phyloP scores from a whole-genome alignment of 129 eudicot species.

The Dittrichia graveolens region DNA sequence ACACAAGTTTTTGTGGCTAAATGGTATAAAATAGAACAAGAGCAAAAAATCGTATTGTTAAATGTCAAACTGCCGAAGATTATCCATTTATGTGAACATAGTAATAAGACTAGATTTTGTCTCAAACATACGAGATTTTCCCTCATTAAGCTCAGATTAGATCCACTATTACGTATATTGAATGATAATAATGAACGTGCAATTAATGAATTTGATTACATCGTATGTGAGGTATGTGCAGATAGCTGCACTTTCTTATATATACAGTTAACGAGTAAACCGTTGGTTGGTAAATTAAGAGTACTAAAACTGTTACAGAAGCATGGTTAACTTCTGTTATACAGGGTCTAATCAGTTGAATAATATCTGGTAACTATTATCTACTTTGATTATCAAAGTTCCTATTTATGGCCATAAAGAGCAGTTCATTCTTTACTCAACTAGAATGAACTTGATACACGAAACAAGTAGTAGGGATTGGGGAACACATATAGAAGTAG shows the following conservation, averaged over 20 bases:
- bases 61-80: background rate
- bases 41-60: background rate
- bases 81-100: background rate
- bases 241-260: background rate
- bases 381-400: background rate
- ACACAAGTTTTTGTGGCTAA: too few species aligned
- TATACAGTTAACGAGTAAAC: background rate
- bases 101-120: background rate
- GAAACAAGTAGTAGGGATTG: background rate
- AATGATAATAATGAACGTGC: background rate
- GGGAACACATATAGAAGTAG: background rate
- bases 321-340: background rate
- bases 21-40: too few species aligned
- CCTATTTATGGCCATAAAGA: background rate
- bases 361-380: too few species aligned
- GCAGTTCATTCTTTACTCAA: background rate
- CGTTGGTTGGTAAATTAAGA: background rate
- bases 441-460: background rate
- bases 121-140: background rate
- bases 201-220: background rate
- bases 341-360: too few species aligned
- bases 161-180: background rate
- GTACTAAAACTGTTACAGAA: background rate
- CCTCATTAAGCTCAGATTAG: background rate
- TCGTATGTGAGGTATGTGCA: background rate